These are phyloP conservation scores for Puccinellia tenuiflora DNA, from an alignment of 176 grass and related monocot species.

Conservation along the genomic window DNA sequence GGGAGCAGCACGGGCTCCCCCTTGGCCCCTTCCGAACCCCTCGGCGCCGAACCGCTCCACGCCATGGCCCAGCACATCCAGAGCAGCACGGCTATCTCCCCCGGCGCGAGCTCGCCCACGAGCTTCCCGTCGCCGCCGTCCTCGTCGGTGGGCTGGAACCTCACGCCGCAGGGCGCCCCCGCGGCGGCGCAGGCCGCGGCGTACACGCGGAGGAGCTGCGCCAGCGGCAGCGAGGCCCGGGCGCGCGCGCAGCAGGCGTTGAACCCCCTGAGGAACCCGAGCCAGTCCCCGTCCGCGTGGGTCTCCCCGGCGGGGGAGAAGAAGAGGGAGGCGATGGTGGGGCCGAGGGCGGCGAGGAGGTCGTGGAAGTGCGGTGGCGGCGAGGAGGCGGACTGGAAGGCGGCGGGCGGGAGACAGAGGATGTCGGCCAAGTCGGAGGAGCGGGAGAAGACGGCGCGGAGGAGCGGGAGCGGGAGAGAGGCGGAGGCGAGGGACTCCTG, in stretches of 20 bases:
- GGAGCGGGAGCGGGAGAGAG: conserved; percentile 50
- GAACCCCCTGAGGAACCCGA: conserved; percentile 65
- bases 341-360: conserved; percentile 39
- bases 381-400: conserved; percentile 33
- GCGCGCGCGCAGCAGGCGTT: conserved; percentile 77
- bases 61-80: conserved; percentile 86
- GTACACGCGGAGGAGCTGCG: conserved; percentile 56
- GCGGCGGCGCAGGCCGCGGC: conserved; percentile 39
- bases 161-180: conserved; percentile 34
- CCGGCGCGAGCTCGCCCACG: conserved; percentile 41
- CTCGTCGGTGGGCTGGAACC: conserved; percentile 29
- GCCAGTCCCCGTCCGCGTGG: conserved; percentile 24
- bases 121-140: conserved; percentile 43
- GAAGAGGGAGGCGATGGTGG: conserved; percentile 57
- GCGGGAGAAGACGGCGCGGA: conserved; percentile 58
- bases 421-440: conserved; percentile 36
- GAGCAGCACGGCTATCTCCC: conserved; percentile 55
- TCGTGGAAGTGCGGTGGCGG: conserved; percentile 37
- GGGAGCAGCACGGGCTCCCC: conserved; percentile 45
- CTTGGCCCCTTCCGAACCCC: background rate
- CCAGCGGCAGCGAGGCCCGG: conserved; percentile 54
- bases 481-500: conserved; percentile 64
- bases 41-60: conserved; percentile 13
- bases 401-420: conserved; percentile 30
- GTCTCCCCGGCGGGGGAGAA: conserved; percentile 9